Evolutionary conservation across 2,329 filamentous ascomycete genomes (phyloP).

Genomic region (Monosporascus sp.): DNA sequence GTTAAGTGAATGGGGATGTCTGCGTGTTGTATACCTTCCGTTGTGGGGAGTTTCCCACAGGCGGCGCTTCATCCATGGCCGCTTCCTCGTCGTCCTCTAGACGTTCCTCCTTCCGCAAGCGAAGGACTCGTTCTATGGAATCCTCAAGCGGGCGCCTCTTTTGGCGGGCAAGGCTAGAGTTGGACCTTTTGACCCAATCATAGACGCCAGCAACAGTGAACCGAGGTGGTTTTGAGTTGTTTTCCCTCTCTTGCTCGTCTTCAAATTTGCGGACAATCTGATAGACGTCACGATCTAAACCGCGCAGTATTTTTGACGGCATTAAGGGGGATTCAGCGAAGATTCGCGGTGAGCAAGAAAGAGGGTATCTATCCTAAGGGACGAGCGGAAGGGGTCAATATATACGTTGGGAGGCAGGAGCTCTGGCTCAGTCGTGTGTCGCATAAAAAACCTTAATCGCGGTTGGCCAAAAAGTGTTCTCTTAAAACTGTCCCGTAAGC

Average conservation of each 20-base stretch:
- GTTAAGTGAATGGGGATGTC: background rate
- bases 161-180: conserved; percentile 77
- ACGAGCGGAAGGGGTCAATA: no score
- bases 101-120: conserved; percentile 62
- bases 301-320: conserved; percentile 23
- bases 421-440: no score
- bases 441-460: no score
- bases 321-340: conserved; percentile 4
- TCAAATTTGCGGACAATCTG: conserved; percentile 73
- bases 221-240: conserved; percentile 31
- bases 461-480: no score
- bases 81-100: conserved; percentile 40
- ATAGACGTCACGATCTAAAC: conserved; percentile 69
- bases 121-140: conserved; percentile 75
- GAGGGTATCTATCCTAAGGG: no score
- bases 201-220: conserved; percentile 63
- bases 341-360: no score
- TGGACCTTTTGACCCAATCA: conserved; percentile 75
- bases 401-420: no score
- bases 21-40: conserved; percentile 15
- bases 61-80: conserved; percentile 19
- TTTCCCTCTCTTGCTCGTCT: conserved; percentile 50
- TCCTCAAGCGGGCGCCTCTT: conserved; percentile 80
- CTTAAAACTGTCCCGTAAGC: no score
- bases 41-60: conserved; percentile 18